phyloP scores from a whole-genome alignment of 2,329 filamentous ascomycete genomes.

The Blastomyces gilchristii region DNA sequence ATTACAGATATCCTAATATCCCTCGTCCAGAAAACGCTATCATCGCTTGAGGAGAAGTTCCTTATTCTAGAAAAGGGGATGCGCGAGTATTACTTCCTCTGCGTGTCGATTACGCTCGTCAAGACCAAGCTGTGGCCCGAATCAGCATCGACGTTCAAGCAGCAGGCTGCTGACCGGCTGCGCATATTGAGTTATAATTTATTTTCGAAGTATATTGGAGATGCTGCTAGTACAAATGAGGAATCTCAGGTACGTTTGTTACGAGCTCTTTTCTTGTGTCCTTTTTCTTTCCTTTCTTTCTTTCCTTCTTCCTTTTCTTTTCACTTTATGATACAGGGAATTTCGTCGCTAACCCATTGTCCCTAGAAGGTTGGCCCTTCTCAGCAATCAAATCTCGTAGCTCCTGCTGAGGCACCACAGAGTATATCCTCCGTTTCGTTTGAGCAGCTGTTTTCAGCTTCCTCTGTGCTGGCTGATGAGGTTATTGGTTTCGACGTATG shows the following conservation, averaged over 20 bases:
- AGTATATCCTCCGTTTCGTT: not conserved
- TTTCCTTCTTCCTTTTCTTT: not conserved
- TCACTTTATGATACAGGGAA: not conserved
- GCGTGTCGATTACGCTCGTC: constrained; percentile 15
- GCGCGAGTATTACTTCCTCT: constrained; percentile 18
- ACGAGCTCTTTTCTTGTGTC: not conserved
- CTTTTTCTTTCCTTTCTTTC: not conserved
- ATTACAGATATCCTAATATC: constrained; percentile 13
- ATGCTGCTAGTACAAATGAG: constrained; percentile 3
- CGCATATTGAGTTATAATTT: constrained; percentile 28
- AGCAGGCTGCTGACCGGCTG: constrained; percentile 28
- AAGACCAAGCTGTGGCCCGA: constrained; percentile 16
- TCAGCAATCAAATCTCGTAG: not conserved
- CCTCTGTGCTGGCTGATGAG: not conserved
- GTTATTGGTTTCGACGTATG: constrained; percentile 9
- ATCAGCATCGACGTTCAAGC: constrained; percentile 6
- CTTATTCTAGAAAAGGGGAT: constrained; percentile 17
- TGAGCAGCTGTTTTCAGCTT: not conserved
- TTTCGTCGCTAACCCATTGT: not conserved
- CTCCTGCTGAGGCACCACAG: not conserved
- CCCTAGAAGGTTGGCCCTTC: not conserved
- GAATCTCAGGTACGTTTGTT: constrained; percentile 6
- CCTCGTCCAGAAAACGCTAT: constrained; percentile 16
- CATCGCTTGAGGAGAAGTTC: constrained; percentile 16
- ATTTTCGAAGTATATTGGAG: constrained; percentile 23